A percentile compares a stretch with the other conserved stretches of the same genome.
phyloP scores from a whole-genome alignment of 345 rosid species.

The Cardamine resedifolia region DNA sequence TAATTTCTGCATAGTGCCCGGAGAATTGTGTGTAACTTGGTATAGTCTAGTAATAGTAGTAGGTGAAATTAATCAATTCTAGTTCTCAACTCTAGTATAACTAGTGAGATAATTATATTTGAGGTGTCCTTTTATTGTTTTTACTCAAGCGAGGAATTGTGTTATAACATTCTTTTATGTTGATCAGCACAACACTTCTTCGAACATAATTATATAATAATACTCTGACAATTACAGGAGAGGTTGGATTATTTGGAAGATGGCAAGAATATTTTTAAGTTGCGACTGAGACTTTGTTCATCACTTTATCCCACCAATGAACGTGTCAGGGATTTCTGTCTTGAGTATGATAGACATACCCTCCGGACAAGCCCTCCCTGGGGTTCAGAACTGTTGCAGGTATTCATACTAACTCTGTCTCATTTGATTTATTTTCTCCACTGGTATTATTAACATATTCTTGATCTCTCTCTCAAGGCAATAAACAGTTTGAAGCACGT shows the following conservation, averaged over 20 bases:
- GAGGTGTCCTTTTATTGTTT: constrained; percentile 2
- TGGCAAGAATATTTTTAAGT: constrained; percentile 80
- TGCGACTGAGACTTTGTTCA: constrained; percentile 90
- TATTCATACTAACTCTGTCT: constrained; percentile 36
- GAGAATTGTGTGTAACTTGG: constrained; percentile 9
- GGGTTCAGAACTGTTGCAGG: constrained; percentile 99
- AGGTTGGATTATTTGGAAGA: constrained; percentile 96
- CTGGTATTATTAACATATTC: constrained; percentile 6
- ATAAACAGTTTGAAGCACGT: constrained; percentile 98
- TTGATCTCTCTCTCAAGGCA: constrained; percentile 56
- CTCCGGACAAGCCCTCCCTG: constrained; percentile 95
- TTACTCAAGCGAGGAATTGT: constrained; percentile 13
- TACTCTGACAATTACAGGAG: constrained; percentile 55
- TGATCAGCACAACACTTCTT: constrained; percentile 19
- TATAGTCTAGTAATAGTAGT: constrained; percentile 10
- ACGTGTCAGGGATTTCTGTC: constrained; percentile 94
- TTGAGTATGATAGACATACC: constrained; percentile 97
- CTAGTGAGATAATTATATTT: neutral
- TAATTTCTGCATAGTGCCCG: neutral
- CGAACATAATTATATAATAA: neutral
- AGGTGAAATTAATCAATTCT: constrained; percentile 17
- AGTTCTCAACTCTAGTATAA: constrained; percentile 3
- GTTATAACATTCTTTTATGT: neutral
- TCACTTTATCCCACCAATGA: constrained; percentile 89
- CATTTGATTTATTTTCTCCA: constrained; percentile 4